Base-by-base conservation (phyloP, 2,329 filamentous ascomycete genomes). In the Neonectria sp. region DNA sequence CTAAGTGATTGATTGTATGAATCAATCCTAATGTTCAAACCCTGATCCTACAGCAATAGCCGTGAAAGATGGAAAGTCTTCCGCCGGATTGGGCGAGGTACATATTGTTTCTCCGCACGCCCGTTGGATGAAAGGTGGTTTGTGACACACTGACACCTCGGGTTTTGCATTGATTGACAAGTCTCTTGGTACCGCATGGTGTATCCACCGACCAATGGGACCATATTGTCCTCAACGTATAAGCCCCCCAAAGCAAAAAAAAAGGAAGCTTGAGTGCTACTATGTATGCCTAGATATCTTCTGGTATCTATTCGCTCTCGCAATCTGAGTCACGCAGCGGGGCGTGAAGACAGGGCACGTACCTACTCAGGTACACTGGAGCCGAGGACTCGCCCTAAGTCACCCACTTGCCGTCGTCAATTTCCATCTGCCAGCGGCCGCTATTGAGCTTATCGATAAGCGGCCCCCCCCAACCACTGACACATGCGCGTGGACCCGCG, bases 381-480 rank as follows among this genome's bases (percentile, higher is more conserved):
- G 33, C 33, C 33, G 33, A 35, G 5, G 40, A 45, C 40, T 45
- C 40, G 2, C n/a, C n/a, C 11, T 27, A 24, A 40, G 4, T 17
- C 53, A 55, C 33, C 53, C 53, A 55, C 53, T 55, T 55, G 53
- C 53, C 53, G 53, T 43, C 11, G 35, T 24, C 53, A 43, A 55
- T 43, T 40, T 21, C 21, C 21, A 21, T 21, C 35, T 35, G 51
- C 51, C 31, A 31, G 52, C 52, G 37, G 37, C 33, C 53, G 35
- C 53, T 55, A 43, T 15, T 24, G 13, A 6, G 12, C 33, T 57
- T 64, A 64, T 64, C 61, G 61, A 64, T 64, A 64, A 64, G 37
- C 11, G 12, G 29, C 25, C 17, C 21, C 21, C 21, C 21, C 21
- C 21, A 40, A 33, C 55, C 55, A 53, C 45, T 56, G 45, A 25